Percentiles rank a stretch among this genome's conserved stretches.
phyloP scores from a whole-genome alignment of 148 eudicot species.

The Spergularia bocconei region DNA sequence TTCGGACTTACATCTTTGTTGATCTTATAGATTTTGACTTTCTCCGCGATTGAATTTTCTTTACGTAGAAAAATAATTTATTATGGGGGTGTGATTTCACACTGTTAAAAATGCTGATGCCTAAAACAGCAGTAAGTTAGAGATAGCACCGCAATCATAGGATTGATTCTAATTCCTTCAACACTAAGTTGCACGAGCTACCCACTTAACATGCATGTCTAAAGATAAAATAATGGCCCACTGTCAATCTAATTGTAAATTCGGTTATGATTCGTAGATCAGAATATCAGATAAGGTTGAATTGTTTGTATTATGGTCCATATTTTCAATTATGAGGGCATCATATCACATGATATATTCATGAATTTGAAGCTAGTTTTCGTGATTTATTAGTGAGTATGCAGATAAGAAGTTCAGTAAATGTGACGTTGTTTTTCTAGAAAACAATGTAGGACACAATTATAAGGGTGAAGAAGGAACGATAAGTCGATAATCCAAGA shows the following conservation, averaged over 20 bases:
- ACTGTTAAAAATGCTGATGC: background rate
- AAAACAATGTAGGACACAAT: background rate
- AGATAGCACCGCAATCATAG: conserved; percentile 10
- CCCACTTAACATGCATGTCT: background rate
- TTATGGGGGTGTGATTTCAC: no score
- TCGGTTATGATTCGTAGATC: conserved; percentile 14
- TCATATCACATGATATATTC: conserved; percentile 28
- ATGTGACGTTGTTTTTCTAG: no score
- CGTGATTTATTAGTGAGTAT: no score
- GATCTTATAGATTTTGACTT: no score
- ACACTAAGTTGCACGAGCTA: conserved; percentile 3
- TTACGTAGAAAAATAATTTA: no score
- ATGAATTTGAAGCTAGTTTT: background rate
- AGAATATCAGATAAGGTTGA: conserved; percentile 13
- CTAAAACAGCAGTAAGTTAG: background rate
- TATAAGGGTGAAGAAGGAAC: background rate
- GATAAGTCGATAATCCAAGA: background rate
- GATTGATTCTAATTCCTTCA: background rate
- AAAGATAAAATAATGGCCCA: background rate
- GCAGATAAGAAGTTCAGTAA: no score
- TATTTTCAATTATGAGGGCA: conserved; percentile 18
- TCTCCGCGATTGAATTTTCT: no score
- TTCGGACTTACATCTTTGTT: no score
- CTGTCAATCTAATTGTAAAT: conserved; percentile 8
- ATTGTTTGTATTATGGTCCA: conserved; percentile 5